Base-by-base conservation (phyloP, 192 early-diverging fungal species). In the Coemansia sp. region DNA sequence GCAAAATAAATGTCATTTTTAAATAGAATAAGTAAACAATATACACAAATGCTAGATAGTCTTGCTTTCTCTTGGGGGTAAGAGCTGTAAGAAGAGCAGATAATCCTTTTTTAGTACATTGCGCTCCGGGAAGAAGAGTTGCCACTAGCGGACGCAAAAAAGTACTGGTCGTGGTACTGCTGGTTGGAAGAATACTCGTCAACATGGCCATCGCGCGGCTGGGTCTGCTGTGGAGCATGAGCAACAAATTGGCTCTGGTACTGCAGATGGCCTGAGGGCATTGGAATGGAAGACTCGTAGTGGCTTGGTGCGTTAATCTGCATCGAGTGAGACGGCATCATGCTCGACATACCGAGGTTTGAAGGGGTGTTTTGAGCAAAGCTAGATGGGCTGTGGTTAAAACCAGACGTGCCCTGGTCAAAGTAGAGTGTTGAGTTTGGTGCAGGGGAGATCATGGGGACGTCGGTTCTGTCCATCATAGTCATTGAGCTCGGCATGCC, bases 361-460 rank as follows among this genome's bases (percentile, higher is more conserved):
- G 66, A 23, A 25, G 58, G 52, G 34, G 34, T 10, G 34, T 37
- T 37, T 10, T 37, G 34, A 37, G 34, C 34, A 37, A 37, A 37
- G 34, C 34, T 8, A 37, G 34, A 37, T 37, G 34, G 3, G 34
- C 34, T 37, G 34, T 37, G 34, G 34, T 8, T 37, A 37, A 37
- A 37, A 37, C 34, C 34, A 37, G 34, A 8, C 34, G 34, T 37
- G 34, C 52, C 17, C n/a, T 69, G 67, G 14, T 49, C 59, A 39
- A 75, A 57, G 55, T 69, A 69, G 46, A 75, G 68, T 6, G 23
- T 44, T 45, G 62, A 34, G 48, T 57, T 67, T 34, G 59, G 48
- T 13, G 69, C 21, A 10, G 58, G 38, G 6, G 66, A 50, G 2
- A 75, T 47, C 48, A 75, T 44, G 33, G 44, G 45, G n/a, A 40